Base-by-base conservation (phyloP, 371 early-diverging fungal genomes). In the Apophysomyces sp. region DNA sequence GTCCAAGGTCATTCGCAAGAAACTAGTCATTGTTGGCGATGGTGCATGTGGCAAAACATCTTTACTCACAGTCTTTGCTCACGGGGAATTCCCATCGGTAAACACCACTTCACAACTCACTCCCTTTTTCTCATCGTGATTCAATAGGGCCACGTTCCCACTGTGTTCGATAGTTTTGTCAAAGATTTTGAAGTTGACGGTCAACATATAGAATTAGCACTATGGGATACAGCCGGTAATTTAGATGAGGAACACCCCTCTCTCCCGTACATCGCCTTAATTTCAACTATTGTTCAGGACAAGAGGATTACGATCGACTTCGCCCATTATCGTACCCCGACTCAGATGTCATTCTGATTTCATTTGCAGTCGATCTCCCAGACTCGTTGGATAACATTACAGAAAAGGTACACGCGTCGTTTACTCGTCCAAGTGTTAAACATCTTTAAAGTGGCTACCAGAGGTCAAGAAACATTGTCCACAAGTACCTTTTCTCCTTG, bases 191-290 rank as follows among this genome's bases (percentile, higher is more conserved):
- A 86, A 79, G 86, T 89, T 2, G 86, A 89, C 63, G 88, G 88
- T 30, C 85, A 88, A 57, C 88, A 84, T 32, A 84, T 90, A 58
- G 86, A 87, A 67, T 68, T 94, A 28, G 88, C 87, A 24, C 76
- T 95, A 40, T 93, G 92, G 90, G 95, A 93, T 79, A 94, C 95
- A 15, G 91, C 91, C 28, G 93, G 95, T 57, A 88, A 88, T 11
- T 8, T 34, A 34, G 34, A 34, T 34, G 34, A 13, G 13, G 1
- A 34, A 60, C 7, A 52, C 16, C 27, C 21, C 2, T 6, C 6
- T 9, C 9, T 6, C 21, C 4, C 9, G 21, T 4, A 21, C 24
- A 44, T 9, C 9, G 21, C 9, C n/a, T 21, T 16, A 44, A 16
- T 9, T 21, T 16, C 9, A 4, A 9, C 16, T 7, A 16, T 40